Base-by-base conservation (phyloP, 192 early-diverging fungal species). In the Allomyces javanicus region DNA sequence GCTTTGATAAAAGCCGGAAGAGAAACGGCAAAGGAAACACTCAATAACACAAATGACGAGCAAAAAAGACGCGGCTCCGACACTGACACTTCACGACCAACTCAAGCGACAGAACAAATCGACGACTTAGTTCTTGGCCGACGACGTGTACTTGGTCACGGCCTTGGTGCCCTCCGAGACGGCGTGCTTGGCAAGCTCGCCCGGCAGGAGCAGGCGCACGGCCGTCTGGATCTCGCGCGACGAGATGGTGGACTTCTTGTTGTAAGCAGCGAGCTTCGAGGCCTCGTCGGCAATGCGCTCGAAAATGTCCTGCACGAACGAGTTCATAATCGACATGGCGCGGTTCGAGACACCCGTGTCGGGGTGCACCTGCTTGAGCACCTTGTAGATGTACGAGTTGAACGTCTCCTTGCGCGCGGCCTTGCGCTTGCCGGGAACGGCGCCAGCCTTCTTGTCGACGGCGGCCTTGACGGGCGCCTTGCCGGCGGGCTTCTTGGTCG, bases 91-190 rank as follows among this genome's bases (percentile, higher is more conserved):
- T 14, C 17, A 21, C 17, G 17, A 21, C 50, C 33, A 9, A 40
- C 17, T 21, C 1, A 58, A 58, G 17, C 12, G 50, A n/a, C 17
- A 1, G 45, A 58, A 9, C 4, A 44, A 44, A n/a, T 40, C 0
- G 33, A 7, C 7, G 7, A 58, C 12, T 58, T 58, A 58, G 17
- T 58, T 14, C 50, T 58, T 58, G 21, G 50, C 89, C 71, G 85
- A 85, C 40, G 85, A 86, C 70, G 90, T 89, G 86, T 90, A 95
- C 81, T 95, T 95, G 80, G 90, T 92, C 73, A 93, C 91, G 66
- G 93, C 93, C 85, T 96, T 96, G 83, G 92, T 94, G 67, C 92
- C 93, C 81, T 94, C 93, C 68, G 93, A 96, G 71, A 95, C 91
- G 72, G 92, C 92, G 81, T 95, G 92, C 82, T 91, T 92, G 81